Base-by-base conservation (phyloP, 2,329 filamentous ascomycete species). In the Aureobasidium sp. region DNA sequence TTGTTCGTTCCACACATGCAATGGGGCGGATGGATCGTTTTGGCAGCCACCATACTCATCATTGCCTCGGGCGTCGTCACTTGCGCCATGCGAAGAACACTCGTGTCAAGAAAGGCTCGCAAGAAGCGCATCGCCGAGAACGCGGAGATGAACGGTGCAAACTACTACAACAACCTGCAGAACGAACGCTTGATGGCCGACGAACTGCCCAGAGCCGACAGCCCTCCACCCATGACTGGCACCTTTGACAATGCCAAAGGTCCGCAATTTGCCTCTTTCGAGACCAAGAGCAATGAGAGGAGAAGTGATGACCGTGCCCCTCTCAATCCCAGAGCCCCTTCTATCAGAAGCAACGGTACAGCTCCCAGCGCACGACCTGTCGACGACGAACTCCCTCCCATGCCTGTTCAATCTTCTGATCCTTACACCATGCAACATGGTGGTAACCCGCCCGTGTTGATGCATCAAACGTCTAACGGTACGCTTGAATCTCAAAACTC, bases 71-170 rank as follows among this genome's bases (percentile, higher is more conserved):
- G 85, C 37, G 79, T 98, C 54, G 83, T 96, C 30, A 90, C 90
- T 7, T 98, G 90, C 67, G 90, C 89, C 19, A 97, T 97, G 90
- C 86, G 93, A 59, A 83, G 91, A 56, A 94, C 90, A 2, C 75
- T 97, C 54, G 88, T 96, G 57, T 88, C 88, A 68, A 82, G 91
- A 62, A 96, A 96, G 73, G 88, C 90, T n/a, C 81, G 90, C 57
- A 90, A 93, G 77, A 88, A 85, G 74, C 82, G 89, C 40, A 94
- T 97, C 65, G 89, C 84, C 2, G 87, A 94, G 68, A 95, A 97
- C 66, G 88, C 90, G 6, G 90, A 97, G 67, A 97, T 97, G 90
- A 97, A 88, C 66, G 91, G 91, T 24, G 84, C 93, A 63, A 93
- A 90, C 65, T 96, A 86, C 67, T 96, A 94, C 70, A 68, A 72